Evolutionary conservation across 352 stramenopile genomes (phyloP), one percentile per base, ranked within the genome.

Genomic region (Phytophthora megakarya): DNA sequence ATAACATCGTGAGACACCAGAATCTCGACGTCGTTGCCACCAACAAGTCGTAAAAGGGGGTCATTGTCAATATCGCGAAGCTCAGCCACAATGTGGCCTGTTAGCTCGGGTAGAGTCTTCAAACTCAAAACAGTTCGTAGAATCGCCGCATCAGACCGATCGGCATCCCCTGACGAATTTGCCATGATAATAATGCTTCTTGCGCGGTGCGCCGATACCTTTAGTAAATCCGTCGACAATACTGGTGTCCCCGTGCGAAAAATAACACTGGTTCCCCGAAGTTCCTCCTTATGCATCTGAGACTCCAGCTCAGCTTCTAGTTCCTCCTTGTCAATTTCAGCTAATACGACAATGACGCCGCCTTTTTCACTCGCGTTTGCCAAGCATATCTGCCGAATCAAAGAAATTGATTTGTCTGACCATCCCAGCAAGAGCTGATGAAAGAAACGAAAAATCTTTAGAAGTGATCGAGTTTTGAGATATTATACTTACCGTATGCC

Each of bases 1-100:
- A 97, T 95, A n/a, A 97, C 82, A 57, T 97, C 89, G 47, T 97
- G 85, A 1, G 86, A 94, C 13, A 95, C 89, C 3, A 96, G 46
- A 3, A 91, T 93, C 53, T 97, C 88, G 1, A 95, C 78, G 11
- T 85, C 71, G 37, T 93, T 72, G 16, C 84, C 84, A 3, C 83
- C 88, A 15, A 96, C 88, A 10, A 97, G 75, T 16, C 80, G 54
- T 18, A 97, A 70, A 21, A 96, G 61, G 15, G 86, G 77, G 16
- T 93, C 77, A 58, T 96, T 97, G 65, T 97, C 90, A 15, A 96
- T 84, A 51, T 97, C 90, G 3, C 88, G 78, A 37, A 96, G 66
- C 54, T 97, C 90, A 11, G 86, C 88, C 5, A 97, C 89, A 22
- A 96, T 92, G 43, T 97, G 86, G 8, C 85, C 85, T 26, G 70